Conservation (phyloP, 2,329 filamentous ascomycete species). For the Trichoderma sp. region DNA sequence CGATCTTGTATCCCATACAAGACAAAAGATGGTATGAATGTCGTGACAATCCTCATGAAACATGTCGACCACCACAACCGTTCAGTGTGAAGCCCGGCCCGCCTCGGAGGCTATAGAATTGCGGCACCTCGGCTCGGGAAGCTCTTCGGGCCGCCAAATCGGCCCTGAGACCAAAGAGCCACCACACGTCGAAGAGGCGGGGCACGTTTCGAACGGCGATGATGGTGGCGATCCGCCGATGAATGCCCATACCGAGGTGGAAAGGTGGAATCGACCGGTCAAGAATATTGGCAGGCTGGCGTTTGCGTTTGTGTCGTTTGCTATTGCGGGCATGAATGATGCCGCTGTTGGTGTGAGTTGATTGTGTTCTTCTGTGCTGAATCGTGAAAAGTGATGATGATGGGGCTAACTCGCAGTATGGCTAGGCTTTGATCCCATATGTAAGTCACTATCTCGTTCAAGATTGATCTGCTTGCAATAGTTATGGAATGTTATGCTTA, state of each 20-base stretch:
- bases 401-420: neutral
- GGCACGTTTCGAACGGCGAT: slow-evolving; percentile 5
- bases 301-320: slow-evolving; percentile 58
- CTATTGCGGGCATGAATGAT: slow-evolving; percentile 65
- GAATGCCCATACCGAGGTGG: slow-evolving; percentile 33
- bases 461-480: neutral
- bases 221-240: slow-evolving; percentile 28
- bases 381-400: neutral
- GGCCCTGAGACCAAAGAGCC: neutral
- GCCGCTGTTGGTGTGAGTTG: slow-evolving; percentile 58
- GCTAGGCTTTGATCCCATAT: slow-evolving; percentile 40
- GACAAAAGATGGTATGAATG: neutral
- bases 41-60: neutral
- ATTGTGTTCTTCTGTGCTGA: neutral
- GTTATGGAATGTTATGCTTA: neutral
- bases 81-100: neutral
- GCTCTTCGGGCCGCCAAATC: slow-evolving; percentile 4
- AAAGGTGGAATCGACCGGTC: slow-evolving; percentile 42
- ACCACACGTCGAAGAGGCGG: neutral
- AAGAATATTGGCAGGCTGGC: slow-evolving; percentile 37
- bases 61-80: neutral
- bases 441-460: slow-evolving; percentile 32
- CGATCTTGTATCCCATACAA: neutral
- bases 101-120: slow-evolving; percentile 26
- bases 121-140: slow-evolving; percentile 2